Conservation (phyloP, 2,329 filamentous ascomycete genomes). For the Penicillium concentricum region DNA sequence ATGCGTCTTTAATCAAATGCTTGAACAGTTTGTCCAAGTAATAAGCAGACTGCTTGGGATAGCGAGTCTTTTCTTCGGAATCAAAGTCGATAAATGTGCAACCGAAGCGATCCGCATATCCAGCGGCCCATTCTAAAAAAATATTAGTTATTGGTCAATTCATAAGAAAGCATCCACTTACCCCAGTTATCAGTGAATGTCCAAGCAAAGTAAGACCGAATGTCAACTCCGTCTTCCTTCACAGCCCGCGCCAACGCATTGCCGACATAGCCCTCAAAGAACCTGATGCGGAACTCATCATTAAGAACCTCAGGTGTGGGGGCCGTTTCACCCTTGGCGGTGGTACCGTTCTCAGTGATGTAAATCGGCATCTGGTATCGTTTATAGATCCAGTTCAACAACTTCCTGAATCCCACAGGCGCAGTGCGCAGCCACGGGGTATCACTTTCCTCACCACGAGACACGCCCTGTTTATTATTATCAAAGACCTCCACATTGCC, state of each 20-base stretch:
- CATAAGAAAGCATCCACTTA: slow-evolving; percentile 36
- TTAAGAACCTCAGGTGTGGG: slow-evolving; percentile 66
- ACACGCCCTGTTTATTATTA: slow-evolving; percentile 65
- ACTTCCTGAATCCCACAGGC: slow-evolving; percentile 68
- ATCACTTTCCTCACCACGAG: slow-evolving; percentile 75
- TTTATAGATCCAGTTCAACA: slow-evolving; percentile 69
- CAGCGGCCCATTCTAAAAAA: slow-evolving; percentile 69
- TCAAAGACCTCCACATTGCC: slow-evolving; percentile 71
- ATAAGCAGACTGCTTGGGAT: slow-evolving; percentile 75
- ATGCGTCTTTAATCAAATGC: slow-evolving; percentile 52
- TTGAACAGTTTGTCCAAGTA: slow-evolving; percentile 68
- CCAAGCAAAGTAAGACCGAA: slow-evolving; percentile 77
- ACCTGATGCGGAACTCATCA: slow-evolving; percentile 73
- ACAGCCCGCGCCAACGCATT: slow-evolving; percentile 61
- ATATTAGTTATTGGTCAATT: neutral
- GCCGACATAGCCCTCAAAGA: slow-evolving; percentile 70
- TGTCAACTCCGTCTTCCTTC: slow-evolving; percentile 67
- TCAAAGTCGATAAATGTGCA: slow-evolving; percentile 75
- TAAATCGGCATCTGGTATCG: slow-evolving; percentile 74
- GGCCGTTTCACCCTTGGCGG: slow-evolving; percentile 73
- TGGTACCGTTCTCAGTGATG: slow-evolving; percentile 81
- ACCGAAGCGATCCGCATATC: slow-evolving; percentile 76
- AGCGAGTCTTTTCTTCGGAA: slow-evolving; percentile 66
- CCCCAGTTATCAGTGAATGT: slow-evolving; percentile 66
- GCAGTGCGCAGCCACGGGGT: slow-evolving; percentile 74